Percentiles rank a stretch among this genome's conserved stretches.
Conservation (phyloP, 495 filamentous ascomycete genomes). For the Apiosordaria backusii region DNA sequence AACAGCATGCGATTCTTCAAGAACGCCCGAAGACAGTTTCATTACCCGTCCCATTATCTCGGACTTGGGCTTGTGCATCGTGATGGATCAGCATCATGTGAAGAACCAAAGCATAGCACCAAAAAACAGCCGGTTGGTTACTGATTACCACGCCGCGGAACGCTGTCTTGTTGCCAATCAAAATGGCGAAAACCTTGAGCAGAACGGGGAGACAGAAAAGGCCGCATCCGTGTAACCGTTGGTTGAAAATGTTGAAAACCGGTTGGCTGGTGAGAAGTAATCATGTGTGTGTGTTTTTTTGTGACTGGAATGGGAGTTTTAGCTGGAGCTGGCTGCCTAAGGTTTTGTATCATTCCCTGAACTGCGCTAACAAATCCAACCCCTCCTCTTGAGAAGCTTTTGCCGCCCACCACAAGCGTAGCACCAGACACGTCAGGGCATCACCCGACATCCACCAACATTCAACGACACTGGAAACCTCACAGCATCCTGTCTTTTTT, state of each 20-base stretch:
- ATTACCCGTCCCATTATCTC: background rate
- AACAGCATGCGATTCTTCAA: no score
- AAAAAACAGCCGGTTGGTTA: background rate
- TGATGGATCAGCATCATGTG: background rate
- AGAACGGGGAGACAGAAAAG: no score
- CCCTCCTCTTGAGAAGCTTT: background rate
- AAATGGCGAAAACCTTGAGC: no score
- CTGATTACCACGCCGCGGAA: background rate
- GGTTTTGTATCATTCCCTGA: background rate
- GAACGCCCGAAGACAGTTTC: no score
- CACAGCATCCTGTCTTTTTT: background rate
- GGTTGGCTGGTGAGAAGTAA: no score
- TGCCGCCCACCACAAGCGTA: background rate
- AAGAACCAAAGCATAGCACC: background rate
- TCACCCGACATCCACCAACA: background rate
- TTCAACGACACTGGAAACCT: background rate
- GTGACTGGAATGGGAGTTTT: background rate
- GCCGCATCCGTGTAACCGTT: no score
- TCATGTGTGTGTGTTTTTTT: no score
- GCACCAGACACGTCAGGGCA: background rate
- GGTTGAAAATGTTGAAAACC: no score
- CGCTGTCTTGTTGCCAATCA: background rate
- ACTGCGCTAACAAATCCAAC: background rate
- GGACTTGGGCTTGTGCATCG: background rate
- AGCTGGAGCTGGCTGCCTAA: background rate